Percentiles rank a stretch among this genome's conserved stretches.
Conservation (phyloP, 1,284 basidiomycete species). For the Apiotrichum gracile region DNA sequence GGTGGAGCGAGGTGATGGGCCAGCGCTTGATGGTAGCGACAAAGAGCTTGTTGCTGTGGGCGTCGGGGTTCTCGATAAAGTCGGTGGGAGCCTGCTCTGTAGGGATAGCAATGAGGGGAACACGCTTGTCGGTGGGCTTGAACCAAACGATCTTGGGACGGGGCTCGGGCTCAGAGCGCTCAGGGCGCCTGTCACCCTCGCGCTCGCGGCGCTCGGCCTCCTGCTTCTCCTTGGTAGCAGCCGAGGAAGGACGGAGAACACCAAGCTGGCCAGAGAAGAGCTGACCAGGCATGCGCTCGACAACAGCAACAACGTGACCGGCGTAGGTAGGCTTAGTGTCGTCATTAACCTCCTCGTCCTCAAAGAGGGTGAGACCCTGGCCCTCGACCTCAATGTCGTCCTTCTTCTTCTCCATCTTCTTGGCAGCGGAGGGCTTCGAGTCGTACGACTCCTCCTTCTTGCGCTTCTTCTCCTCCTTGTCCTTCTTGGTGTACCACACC, state of each 20-base stretch:
- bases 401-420: conserved; percentile 99
- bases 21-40: conserved; percentile 96
- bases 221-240: conserved; percentile 98
- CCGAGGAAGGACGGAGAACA: conserved; percentile 89
- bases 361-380: conserved; percentile 90
- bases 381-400: conserved; percentile 99
- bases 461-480: conserved; percentile 99
- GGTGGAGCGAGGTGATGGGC: conserved; percentile 86
- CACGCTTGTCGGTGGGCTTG: conserved; percentile 98
- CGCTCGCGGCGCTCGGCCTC: conserved; percentile 95
- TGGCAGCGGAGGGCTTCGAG: conserved; percentile 62
- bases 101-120: conserved; percentile 98
- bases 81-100: conserved; percentile 96
- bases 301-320: conserved; percentile 96
- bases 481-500: conserved; percentile 99
- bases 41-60: conserved; percentile 84
- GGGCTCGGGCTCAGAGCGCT: conserved; percentile 65
- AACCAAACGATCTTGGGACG: conserved; percentile 99
- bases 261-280: conserved; percentile 96
- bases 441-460: conserved; percentile 97
- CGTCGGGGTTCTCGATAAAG: conserved; percentile 90
- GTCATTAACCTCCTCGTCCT: conserved; percentile 97
- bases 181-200: conserved; percentile 67
- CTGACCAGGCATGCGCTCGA: conserved; percentile 97
- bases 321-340: conserved; percentile 80